Base-by-base conservation (phyloP, 352 stramenopile genomes). In the Phytophthora kernoviae region DNA sequence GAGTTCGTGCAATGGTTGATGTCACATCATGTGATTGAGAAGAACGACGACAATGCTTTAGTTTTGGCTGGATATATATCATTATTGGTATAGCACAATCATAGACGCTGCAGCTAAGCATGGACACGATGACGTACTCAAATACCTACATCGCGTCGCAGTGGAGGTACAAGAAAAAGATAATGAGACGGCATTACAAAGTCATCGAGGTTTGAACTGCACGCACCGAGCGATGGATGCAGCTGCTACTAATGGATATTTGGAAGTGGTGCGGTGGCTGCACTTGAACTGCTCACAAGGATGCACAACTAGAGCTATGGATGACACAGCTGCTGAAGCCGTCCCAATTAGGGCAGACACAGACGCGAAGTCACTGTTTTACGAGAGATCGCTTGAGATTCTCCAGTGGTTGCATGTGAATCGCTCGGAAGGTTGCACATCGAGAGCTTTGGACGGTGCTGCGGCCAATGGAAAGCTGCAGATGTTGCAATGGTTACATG, bases 391-490 rank as follows among this genome's bases (percentile, higher is more conserved):
- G 6, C 33, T 39, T 39, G 33, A 39, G 14, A n/a, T 39, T 12
- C 4, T 39, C 4, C 33, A 39, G 33, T 39, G 33, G 33, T 8
- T 39, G 33, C 33, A 39, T n/a, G 14, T 39, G 33, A 39, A 39
- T 43, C 37, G 37, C 37, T 21, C 12, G n/a, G 14, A 43, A 39
- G 33, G 37, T 17, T 43, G 37, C n/a, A 43, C 37, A 43, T 20
- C 15, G 14, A 43, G 18, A 17, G 37, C 37, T 8, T 9, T 43
- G 15, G 15, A 43, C 15, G 37, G 12, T 43, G 37, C 37, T 43
- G 37, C 5, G n/a, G 15, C 37, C 2, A 43, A 43, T 20, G 37
- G 37, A 8, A 20, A 43, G 2, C 8, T 43, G 37, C 6, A 21
- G 18, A 43, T 43, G 37, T 9, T 43, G 37, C 12, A 8, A 3